Conservation (phyloP, 2,329 filamentous ascomycete species). For the Colletotrichum tabaci region DNA sequence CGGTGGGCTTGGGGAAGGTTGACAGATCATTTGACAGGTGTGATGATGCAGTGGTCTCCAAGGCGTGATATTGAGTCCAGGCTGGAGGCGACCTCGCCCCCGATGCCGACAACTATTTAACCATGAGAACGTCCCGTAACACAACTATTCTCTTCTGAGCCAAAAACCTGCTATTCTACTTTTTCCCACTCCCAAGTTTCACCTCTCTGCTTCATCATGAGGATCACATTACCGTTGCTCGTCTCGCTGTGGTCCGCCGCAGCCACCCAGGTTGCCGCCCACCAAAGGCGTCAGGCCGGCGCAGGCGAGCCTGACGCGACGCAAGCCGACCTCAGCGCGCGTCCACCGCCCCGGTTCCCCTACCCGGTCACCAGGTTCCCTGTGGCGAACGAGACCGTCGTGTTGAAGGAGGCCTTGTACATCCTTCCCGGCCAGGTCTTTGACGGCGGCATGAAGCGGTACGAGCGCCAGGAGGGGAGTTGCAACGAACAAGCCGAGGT, state of each 20-base stretch:
- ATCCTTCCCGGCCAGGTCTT: conserved; percentile 49
- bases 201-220: too few relatives aligned
- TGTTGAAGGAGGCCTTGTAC: conserved; percentile 48
- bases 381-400: conserved; percentile 46
- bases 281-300: background rate
- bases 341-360: conserved; percentile 45
- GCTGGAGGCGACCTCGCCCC: too few relatives aligned
- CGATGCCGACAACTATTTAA: too few relatives aligned
- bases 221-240: background rate
- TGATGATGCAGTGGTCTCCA: too few relatives aligned
- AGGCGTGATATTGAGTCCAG: too few relatives aligned
- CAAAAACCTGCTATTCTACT: too few relatives aligned
- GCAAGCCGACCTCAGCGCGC: conserved; percentile 44
- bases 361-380: conserved; percentile 49
- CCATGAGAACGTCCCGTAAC: too few relatives aligned
- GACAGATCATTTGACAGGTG: too few relatives aligned
- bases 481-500: conserved; percentile 57
- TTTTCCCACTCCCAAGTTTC: too few relatives aligned
- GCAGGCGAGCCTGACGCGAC: conserved; percentile 40
- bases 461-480: conserved; percentile 53
- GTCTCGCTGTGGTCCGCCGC: background rate
- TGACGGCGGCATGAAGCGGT: conserved; percentile 53
- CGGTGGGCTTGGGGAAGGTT: too few relatives aligned
- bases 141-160: too few relatives aligned
- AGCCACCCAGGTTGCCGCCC: background rate